Evolutionary conservation across 768 basidiomycete species (phyloP).

Genomic region (Boletus eberwhitei): DNA sequence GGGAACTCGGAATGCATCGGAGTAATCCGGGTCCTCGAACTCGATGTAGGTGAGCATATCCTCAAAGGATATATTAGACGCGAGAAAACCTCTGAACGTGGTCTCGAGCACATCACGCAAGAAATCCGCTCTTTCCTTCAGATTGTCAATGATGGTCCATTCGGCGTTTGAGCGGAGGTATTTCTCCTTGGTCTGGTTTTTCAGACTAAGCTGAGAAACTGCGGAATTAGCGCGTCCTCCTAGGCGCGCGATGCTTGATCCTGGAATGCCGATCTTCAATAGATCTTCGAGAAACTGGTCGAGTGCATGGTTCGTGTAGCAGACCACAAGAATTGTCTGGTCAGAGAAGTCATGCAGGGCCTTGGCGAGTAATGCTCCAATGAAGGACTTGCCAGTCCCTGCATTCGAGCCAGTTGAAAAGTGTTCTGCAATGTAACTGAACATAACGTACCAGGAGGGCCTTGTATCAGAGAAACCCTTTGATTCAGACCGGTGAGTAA

Average conservation of each 20-base stretch:
- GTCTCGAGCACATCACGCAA: conserved; percentile 22
- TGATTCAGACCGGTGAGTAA: conserved; percentile 55
- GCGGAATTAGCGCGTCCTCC: conserved; percentile 49
- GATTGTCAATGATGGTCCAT: conserved; percentile 41
- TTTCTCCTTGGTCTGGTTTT: conserved; percentile 33
- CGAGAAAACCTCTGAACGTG: conserved; percentile 29
- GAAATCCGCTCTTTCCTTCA: conserved; percentile 25
- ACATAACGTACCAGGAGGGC: conserved; percentile 58
- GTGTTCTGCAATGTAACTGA: neutral
- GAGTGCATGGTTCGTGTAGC: conserved; percentile 71
- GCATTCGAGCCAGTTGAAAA: neutral
- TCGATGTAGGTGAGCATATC: conserved; percentile 47
- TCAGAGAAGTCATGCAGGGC: conserved; percentile 45
- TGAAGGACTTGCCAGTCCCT: conserved; percentile 75
- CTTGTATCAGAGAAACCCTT: conserved; percentile 60
- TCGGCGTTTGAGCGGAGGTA: conserved; percentile 30
- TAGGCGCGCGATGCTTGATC: conserved; percentile 46
- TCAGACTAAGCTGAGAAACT: conserved; percentile 46
- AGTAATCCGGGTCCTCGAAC: conserved; percentile 47
- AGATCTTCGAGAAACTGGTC: conserved; percentile 66
- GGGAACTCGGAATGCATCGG: conserved; percentile 45
- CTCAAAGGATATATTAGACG: conserved; percentile 13
- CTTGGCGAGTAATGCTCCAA: conserved; percentile 63
- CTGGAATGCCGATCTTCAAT: conserved; percentile 56
- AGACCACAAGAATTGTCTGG: conserved; percentile 58